phyloP scores from a whole-genome alignment of 495 filamentous ascomycete genomes.

The Neurospora intermedia region DNA sequence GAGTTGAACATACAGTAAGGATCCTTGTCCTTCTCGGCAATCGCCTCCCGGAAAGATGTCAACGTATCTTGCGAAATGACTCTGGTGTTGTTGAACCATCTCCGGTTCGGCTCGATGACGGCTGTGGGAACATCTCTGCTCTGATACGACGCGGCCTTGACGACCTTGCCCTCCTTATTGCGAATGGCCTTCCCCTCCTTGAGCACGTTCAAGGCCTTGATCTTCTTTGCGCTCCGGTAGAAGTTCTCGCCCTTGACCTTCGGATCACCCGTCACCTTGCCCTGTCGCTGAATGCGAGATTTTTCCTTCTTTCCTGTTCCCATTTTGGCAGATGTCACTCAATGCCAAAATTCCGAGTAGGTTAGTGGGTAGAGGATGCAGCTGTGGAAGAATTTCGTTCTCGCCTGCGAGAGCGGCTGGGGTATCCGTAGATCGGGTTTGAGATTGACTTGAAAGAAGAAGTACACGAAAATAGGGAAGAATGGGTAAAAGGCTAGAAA shows the following conservation, averaged over 20 bases:
- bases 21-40: conserved; percentile 79
- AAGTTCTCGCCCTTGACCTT: conserved; percentile 73
- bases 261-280: conserved; percentile 75
- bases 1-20: conserved; percentile 47
- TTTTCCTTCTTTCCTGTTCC: conserved; percentile 89
- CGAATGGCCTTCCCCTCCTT: conserved; percentile 67
- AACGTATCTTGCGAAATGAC: conserved; percentile 55
- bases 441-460: background rate
- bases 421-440: background rate
- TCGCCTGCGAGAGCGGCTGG: background rate
- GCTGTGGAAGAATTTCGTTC: background rate
- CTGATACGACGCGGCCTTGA: conserved; percentile 77
- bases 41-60: conserved; percentile 78
- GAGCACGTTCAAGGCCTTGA: conserved; percentile 75
- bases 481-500: background rate
- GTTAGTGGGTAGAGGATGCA: background rate
- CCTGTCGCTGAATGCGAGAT: conserved; percentile 63
- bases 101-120: conserved; percentile 85
- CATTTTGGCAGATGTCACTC: conserved; percentile 43
- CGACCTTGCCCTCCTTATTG: conserved; percentile 63
- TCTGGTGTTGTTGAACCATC: conserved; percentile 53
- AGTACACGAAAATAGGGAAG: background rate
- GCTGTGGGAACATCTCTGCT: conserved; percentile 61
- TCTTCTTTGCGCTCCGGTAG: conserved; percentile 64
- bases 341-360: conserved; percentile 1